These are phyloP conservation scores for Spathaspora gorwiae DNA, from an alignment of 805 yeast genomes.

Conservation along the genomic window DNA sequence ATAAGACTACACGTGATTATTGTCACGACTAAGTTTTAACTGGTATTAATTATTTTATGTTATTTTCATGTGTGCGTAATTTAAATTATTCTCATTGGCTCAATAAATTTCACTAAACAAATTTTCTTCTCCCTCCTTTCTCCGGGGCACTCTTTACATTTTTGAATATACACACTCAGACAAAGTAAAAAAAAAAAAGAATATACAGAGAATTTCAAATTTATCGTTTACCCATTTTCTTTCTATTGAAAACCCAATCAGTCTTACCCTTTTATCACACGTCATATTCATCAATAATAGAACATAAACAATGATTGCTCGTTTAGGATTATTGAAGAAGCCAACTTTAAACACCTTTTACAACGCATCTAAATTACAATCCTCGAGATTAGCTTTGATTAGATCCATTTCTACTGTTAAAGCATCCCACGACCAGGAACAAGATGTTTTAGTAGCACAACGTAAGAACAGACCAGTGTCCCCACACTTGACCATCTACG, in stretches of 20 bases:
- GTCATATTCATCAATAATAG: too few species aligned
- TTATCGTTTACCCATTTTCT: too few species aligned
- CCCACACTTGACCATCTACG: constrained; percentile 85
- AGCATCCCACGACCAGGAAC: constrained; percentile 60
- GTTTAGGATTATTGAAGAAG: constrained; percentile 25
- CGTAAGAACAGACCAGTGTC: constrained; percentile 85
- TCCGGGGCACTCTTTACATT: too few species aligned
- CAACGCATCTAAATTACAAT: constrained; percentile 5
- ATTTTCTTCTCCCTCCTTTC: neutral
- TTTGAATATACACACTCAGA: too few species aligned
- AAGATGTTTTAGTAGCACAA: constrained; percentile 70
- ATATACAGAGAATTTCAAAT: too few species aligned
- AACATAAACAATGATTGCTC: constrained; percentile 21
- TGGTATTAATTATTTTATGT: too few species aligned
- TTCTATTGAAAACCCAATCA: too few species aligned
- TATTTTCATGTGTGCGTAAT: constrained; percentile 3
- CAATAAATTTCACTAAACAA: neutral
- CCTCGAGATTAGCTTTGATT: constrained; percentile 6
- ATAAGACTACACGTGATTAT: neutral
- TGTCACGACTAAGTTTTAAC: too few species aligned
- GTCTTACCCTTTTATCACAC: too few species aligned
- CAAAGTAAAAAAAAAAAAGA: neutral
- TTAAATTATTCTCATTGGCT: constrained; percentile 2
- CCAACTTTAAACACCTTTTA: constrained; percentile 11
- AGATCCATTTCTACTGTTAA: constrained; percentile 30